These are phyloP conservation scores for Biancaea sappan DNA, from an alignment of 306 rosid genomes.

Conservation along the genomic window DNA sequence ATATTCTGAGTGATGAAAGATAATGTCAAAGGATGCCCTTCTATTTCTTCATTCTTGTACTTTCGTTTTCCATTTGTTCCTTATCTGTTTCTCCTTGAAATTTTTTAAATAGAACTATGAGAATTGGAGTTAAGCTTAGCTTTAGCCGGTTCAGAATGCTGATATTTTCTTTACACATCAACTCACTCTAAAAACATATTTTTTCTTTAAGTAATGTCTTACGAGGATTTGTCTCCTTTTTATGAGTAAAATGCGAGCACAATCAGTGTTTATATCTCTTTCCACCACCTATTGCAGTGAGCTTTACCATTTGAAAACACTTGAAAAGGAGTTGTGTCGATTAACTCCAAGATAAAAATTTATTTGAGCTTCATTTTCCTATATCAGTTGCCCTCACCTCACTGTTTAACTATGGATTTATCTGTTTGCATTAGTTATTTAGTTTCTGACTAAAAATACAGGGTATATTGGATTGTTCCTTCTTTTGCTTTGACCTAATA, in stretches of 20 bases:
- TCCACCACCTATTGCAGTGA: background rate
- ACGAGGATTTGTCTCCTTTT: background rate
- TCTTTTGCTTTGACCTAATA: constrained; percentile 47
- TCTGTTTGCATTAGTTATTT: background rate
- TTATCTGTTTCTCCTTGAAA: background rate
- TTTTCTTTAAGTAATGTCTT: constrained; percentile 12
- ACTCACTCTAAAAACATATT: background rate
- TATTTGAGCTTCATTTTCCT: background rate
- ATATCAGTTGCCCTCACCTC: background rate
- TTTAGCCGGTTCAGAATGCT: constrained; percentile 23
- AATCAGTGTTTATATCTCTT: constrained; percentile 21
- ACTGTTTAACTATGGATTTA: constrained; percentile 14
- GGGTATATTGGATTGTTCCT: constrained; percentile 12
- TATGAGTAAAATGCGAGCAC: constrained; percentile 16
- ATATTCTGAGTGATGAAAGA: background rate
- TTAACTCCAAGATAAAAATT: background rate
- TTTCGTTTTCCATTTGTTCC: background rate
- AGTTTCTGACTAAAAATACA: background rate
- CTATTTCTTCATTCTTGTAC: background rate
- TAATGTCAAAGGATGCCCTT: background rate
- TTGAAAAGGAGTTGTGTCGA: constrained; percentile 10
- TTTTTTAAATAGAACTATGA: background rate
- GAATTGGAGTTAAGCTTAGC: background rate
- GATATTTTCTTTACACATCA: constrained; percentile 19
- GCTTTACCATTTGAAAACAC: background rate